A percentile compares a stretch with the other conserved stretches of the same genome.
phyloP scores from a whole-genome alignment of 1,139 yeast genomes.

The Zhuliangozyma parablackwelliae region DNA sequence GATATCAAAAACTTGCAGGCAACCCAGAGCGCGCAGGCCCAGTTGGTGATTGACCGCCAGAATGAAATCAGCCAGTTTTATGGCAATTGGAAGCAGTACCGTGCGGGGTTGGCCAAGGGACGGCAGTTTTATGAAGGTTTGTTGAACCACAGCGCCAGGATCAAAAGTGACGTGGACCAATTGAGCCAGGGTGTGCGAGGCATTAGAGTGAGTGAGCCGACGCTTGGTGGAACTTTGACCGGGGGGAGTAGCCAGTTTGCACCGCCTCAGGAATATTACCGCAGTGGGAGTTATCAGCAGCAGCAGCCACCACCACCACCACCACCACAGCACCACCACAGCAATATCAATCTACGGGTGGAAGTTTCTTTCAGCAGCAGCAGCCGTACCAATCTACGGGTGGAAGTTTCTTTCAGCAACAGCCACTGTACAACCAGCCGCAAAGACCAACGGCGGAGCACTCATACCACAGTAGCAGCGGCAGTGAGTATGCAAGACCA shows the following conservation, averaged over 20 bases:
- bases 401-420: slow-evolving; percentile 3
- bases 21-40: slow-evolving; percentile 27
- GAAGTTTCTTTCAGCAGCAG: slow-evolving; percentile 1
- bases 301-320: no score
- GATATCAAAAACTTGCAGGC: slow-evolving; percentile 35
- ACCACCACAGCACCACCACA: neutral
- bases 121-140: slow-evolving; percentile 58
- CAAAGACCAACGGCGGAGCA: slow-evolving; percentile 1
- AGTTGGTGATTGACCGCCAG: slow-evolving; percentile 22
- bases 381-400: neutral
- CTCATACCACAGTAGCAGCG: slow-evolving; percentile 1
- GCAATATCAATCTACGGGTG: slow-evolving; percentile 1
- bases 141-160: slow-evolving; percentile 19
- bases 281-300: no score
- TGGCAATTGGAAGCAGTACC: slow-evolving; percentile 57
- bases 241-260: neutral
- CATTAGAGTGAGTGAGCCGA: slow-evolving; percentile 1
- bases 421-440: slow-evolving; percentile 3
- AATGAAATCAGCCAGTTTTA: slow-evolving; percentile 45
- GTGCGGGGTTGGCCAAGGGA: slow-evolving; percentile 59
- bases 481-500: slow-evolving; percentile 1
- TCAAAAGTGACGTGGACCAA: slow-evolving; percentile 1
- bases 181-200: slow-evolving; percentile 1
- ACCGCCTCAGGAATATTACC: neutral
- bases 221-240: slow-evolving; percentile 2